These are phyloP conservation scores for Podila verticillata DNA, from an alignment of 192 early-diverging fungal genomes.

Conservation along the genomic window DNA sequence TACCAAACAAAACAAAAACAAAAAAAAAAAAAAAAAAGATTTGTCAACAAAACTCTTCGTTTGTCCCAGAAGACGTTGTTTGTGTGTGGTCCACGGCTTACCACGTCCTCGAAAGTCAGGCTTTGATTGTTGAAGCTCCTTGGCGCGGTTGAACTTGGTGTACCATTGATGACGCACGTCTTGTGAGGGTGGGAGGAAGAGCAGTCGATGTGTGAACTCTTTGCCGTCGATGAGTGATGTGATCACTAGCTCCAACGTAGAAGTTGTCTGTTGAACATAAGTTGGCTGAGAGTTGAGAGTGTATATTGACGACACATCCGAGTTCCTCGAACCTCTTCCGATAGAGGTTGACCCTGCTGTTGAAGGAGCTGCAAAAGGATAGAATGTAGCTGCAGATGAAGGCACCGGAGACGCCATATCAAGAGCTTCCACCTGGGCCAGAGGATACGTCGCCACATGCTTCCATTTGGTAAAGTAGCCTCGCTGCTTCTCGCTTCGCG, in stretches of 20 bases:
- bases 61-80: not conserved
- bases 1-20: not conserved
- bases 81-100: not conserved
- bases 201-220: slow-evolving; percentile 25
- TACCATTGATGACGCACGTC: slow-evolving; percentile 44
- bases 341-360: slow-evolving; percentile 2
- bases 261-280: slow-evolving; percentile 24
- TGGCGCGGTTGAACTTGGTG: slow-evolving; percentile 32
- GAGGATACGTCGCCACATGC: slow-evolving; percentile 66
- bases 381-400: slow-evolving; percentile 40
- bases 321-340: slow-evolving; percentile 9
- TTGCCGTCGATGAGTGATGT: slow-evolving; percentile 33
- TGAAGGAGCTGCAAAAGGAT: slow-evolving; percentile 46
- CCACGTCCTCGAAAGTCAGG: slow-evolving; percentile 21
- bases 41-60: not conserved
- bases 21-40: not conserved
- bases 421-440: slow-evolving; percentile 66
- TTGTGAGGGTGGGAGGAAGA: slow-evolving; percentile 40
- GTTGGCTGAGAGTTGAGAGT: slow-evolving; percentile 5
- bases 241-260: slow-evolving; percentile 31
- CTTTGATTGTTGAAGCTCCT: slow-evolving; percentile 22
- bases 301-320: slow-evolving; percentile 30
- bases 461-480: slow-evolving; percentile 81
- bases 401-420: slow-evolving; percentile 64
- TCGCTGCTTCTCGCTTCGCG: slow-evolving; percentile 62